Evolutionary conservation across 495 filamentous ascomycete genomes (phyloP), one percentile per base, ranked within the genome.

Genomic region (Margaritispora aquatica): DNA sequence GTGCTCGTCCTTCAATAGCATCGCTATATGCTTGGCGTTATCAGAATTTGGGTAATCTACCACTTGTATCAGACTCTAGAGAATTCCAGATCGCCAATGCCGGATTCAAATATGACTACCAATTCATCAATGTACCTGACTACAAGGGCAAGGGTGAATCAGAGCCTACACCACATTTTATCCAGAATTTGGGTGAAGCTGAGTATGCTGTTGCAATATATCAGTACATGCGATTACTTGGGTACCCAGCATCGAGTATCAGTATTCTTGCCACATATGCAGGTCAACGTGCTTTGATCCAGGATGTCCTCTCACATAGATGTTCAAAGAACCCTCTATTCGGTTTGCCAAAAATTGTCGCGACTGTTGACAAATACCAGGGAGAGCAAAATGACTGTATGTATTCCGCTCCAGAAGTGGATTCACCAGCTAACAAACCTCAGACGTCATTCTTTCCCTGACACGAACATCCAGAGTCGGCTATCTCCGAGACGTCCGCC

Each of bases 361-460:
- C 88, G 1, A 97, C 95, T 19, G 95, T 99, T 55, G 94, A 99
- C 73, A 96, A 95, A 71, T 99, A 97, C 65, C 94, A 99, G 76
- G 94, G 94, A 63, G 95, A 97, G 78, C 94, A 99, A 75, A 99
- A 97, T 73, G 94, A 97, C 67, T 97, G 91, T 95, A 75, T 82
- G 89, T 82, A 66, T 22, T 57, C 34, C 47, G 23, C 50, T 22
- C 8, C 7, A 29, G 48, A 51, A 46, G 15, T 11, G 2, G n/a
- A 41, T n/a, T 52, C 26, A 44, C 22, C 36, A 63, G 57, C 64
- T 69, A 60, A 73, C 64, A 70, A 51, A 66, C 38, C 27, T 29
- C 65, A 96, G 91, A 96, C 69, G 84, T 98, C 60, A 92, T 98
- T 63, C 84, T 98, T 59, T 96, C 90, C 5, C 78, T 98, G 53